Base-by-base conservation (phyloP, 257 asterid species). In the Cynanchum wilfordii region DNA sequence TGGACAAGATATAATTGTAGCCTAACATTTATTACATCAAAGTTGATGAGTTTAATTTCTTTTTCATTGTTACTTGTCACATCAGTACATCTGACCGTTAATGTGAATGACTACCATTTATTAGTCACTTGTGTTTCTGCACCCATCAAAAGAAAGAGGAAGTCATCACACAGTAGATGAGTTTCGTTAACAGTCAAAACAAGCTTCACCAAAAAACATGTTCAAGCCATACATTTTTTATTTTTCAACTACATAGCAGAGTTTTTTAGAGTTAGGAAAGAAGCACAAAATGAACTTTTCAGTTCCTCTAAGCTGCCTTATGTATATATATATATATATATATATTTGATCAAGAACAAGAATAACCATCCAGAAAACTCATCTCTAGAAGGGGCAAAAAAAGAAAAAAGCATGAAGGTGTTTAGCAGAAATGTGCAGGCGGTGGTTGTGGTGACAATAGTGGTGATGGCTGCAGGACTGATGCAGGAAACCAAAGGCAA, bases 191-290 rank as follows among this genome's bases (percentile, higher is more conserved):
- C 50, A 36, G 68, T 15, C 25, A 45, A 0, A 45, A 72, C 27
- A 42, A 42, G 12, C 9, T 7, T 57, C n/a, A 24, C 27, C 47
- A 38, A 44, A 36, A 40, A 15, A 54, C 65, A 56, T 54, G 69
- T 30, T 42, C 63, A 56, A 29, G 58, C 40, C 33, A 17, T 45
- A 66, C 29, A 19, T n/a, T 5, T 10, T 42, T 42, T 42, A 42
- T 42, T 42, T 42, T 68, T 62, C 66, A 40, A 20, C 68, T 55
- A 44, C 50, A 59, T 66, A 77, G 78, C 78, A 84, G 87, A 83
- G 83, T 25, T 60, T 42, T 10, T 1, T 29, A 5, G 77, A 76
- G 90, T 87, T 90, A 90, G 97, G 93, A 84, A 25, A 73, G 60
- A 77, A 81, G 78, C 97, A 87, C 90, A 65, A 77, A 77, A 75